Evolutionary conservation across 192 early-diverging fungal species (phyloP), one percentile per base, ranked within the genome.

Genomic region (Radiomyces spectabilis): DNA sequence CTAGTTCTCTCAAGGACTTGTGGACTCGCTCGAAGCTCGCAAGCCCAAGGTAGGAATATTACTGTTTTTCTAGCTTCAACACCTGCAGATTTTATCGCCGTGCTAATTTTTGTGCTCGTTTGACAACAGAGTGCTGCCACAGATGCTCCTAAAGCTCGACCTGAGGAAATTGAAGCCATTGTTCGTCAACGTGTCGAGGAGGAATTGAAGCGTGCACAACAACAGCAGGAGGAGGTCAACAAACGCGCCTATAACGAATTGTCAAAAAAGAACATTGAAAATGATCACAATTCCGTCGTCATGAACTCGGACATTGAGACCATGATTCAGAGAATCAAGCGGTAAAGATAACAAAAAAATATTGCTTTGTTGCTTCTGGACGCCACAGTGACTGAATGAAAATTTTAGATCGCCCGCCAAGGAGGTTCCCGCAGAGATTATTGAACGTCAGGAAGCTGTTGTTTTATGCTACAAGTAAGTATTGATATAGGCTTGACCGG

Each of bases 401-500:
- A 27, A 22, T 22, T 22, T 2, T 21, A 67, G 65, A 53, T 16
- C 65, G 18, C 6, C 65, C 21, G 29, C 65, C 18, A 67, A 50
- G 16, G 40, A 45, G 21, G 41, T 67, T 37, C 58, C 65, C 10
- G 51, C 58, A 19, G 65, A 67, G 9, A 55, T 67, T 22, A 32
- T 44, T 4, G 47, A 67, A 31, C 34, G 53, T 5, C 58, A 61
- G 21, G 41, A 67, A 43, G 65, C 65, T 45, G 41, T 67, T 37
- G 44, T 61, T 35, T 38, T 51, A 37, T 67, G 65, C 31, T 67
- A 67, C 46, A 59, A 52, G 65, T 67, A 67, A 25, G 31, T 1
- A 1, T 32, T 9, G n/a, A n/a, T n/a, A n/a, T n/a, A n/a, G n/a
- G n/a, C n/a, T n/a, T 27, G 12, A 8, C 32, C 26, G 7, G 19